Evolutionary conservation across 1,284 basidiomycete species (phyloP), one percentile per base, ranked within the genome.

Genomic region (Apiotrichum gracile): DNA sequence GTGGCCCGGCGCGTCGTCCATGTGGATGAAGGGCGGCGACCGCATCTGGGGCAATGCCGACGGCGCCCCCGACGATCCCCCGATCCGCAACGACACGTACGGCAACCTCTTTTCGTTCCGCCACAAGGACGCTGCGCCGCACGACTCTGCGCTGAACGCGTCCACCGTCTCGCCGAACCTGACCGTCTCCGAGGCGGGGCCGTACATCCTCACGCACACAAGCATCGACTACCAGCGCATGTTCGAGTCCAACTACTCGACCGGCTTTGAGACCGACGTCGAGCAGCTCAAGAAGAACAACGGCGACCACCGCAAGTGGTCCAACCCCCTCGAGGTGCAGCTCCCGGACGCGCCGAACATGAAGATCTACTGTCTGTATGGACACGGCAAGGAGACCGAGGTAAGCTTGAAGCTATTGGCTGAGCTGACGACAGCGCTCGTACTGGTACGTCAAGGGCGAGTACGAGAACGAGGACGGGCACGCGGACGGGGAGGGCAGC

Each of bases 331-430:
- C 38, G 59, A 61, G 49, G 59, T 61, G 8, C 34, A 61, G 70
- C 77, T 91, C n/a, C 94, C 94, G 0, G 77, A 85, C 47, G 94
- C 94, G 0, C 93, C 93, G 0, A 87, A 85, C 44, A 88, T 97
- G 85, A 92, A 88, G 71, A 85, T 97, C 22, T 90, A 86, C 74
- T 97, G 94, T 64, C 81, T 93, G 10, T 97, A 98, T 73, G 96
- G 94, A 0, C 86, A 91, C 61, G 96, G 96, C 21, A 97, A 97
- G 70, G 87, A 93, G 63, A 98, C 96, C 0, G 96, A 97, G 81
- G 87, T 86, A 43, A 65, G 80, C 12, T 66, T n/a, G 1, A 4
- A 19, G 16, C 14, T 21, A 14, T 13, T 22, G 31, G n/a, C n/a
- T 22, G 13, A 33, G 53, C 60, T 64, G 51, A 65, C 51, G 3